Evolutionary conservation across 2,329 filamentous ascomycete genomes (phyloP).

Genomic region (Chalaropsis thielavioides): DNA sequence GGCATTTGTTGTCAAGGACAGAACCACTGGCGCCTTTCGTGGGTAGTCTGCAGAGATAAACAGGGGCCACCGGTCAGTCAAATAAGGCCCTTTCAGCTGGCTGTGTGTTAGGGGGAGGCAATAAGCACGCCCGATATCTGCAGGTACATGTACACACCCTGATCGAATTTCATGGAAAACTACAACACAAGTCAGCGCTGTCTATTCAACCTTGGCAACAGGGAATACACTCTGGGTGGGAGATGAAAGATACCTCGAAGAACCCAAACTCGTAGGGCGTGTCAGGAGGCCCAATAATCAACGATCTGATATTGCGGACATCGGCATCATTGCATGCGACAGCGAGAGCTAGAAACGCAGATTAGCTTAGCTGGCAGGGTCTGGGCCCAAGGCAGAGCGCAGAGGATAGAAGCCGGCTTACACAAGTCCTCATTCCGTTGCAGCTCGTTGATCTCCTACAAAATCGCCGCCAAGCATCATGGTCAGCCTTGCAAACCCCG

Average conservation of each 20-base stretch:
- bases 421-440: constrained; percentile 74
- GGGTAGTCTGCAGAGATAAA: constrained; percentile 57
- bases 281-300: constrained; percentile 85
- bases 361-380: neutral
- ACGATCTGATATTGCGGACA: constrained; percentile 70
- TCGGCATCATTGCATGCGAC: constrained; percentile 80
- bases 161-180: constrained; percentile 65
- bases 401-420: constrained; percentile 31
- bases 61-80: neutral
- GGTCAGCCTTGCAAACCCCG: constrained; percentile 10
- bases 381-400: neutral
- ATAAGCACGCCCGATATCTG: neutral
- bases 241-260: constrained; percentile 55
- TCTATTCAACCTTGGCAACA: neutral
- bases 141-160: constrained; percentile 35
- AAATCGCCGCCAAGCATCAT: neutral
- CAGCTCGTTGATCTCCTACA: constrained; percentile 69
- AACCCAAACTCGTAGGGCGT: constrained; percentile 96
- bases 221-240: neutral
- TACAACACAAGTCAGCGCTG: constrained; percentile 24
- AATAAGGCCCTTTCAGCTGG: neutral
- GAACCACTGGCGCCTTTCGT: constrained; percentile 45
- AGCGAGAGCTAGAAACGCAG: constrained; percentile 48
- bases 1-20: constrained; percentile 71
- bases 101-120: neutral